Base-by-base conservation (phyloP, 305 asterid species). In the Rubia peregrina region DNA sequence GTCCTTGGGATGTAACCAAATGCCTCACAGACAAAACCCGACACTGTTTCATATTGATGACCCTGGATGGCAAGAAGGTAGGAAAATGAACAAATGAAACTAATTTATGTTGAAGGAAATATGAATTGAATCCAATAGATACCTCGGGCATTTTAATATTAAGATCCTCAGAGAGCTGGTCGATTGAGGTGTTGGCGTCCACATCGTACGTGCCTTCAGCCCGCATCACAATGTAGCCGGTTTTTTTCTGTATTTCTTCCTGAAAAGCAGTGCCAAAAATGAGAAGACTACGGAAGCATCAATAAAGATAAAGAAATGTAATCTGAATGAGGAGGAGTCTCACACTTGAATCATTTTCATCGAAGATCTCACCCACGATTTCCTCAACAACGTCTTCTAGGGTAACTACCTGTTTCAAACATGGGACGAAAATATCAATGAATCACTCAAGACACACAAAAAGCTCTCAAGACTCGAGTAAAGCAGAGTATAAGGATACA, bases 301-400 rank as follows among this genome's bases (percentile, higher is more conserved):
- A 8, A 56, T 6, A 63, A 30, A 11, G 44, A 24, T 70, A 55
- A 73, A 41, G 14, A n/a, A 10, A 62, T 64, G 66, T 56, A 64
- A 64, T 40, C 17, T 30, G 11, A 57, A 56, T 48, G 48, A 49
- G 40, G 71, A 77, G 30, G 61, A 62, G 67, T 48, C 91, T 82
- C 86, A 92, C 99, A 82, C 88, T 91, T 10, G 99, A 95, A 81
- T 95, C 99, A 70, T 95, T 91, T 86, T 95, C 99, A 22, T 95
- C 99, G 78, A 91, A 91, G 73, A 95, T 91, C 81, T 95, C 99
- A 79, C 99, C 99, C 80, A 95, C 99, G 75, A 95, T 95, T 84
- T 95, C 99, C 81, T 92, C 99, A 75, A 95, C 98, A 82, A 95
- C 98, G 42, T 95, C 98, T 83, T 95, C 99, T 76, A 95, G 98